Base-by-base conservation (phyloP, 257 asterid species). In the Nicotiana otophora region DNA sequence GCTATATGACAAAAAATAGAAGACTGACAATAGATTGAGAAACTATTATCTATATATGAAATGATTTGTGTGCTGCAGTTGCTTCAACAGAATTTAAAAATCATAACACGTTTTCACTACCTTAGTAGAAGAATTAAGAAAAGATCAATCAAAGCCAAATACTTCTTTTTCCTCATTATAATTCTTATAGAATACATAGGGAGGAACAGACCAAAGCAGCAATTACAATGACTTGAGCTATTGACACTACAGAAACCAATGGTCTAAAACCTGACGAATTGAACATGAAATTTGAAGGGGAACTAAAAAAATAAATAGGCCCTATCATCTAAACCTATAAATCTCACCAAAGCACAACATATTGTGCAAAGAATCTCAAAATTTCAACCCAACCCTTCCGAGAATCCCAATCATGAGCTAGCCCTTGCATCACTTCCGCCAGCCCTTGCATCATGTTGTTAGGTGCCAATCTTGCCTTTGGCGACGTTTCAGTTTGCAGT, bases 301-400 rank as follows among this genome's bases (percentile, higher is more conserved):
- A 77, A 31, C 26, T 26, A 42, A 12, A 20, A 58, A 31, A 77
- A 69, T 23, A 83, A 86, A 23, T 17, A 26, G 77, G 15, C 80
- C 85, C 84, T 80, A 17, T 68, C 70, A 12, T 54, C n/a, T 68
- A 76, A 84, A 81, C 51, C 67, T 53, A 83, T 51, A 83, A 74
- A 79, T 48, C 86, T 85, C 85, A 72, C 87, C 77, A 57, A 87
- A 65, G 87, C 92, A 86, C 92, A 86, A 85, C 39, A 62, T 77
- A 83, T 82, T 82, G 90, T 88, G 87, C 92, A 85, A 88, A 90
- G 95, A 92, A 91, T 91, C 88, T 84, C 87, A 88, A 88, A 85
- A 84, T 84, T 82, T 84, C 85, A 70, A 85, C 81, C 90, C 12
- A 26, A 31, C 78, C 15, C 33, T 51, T 85, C 88, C 87, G 78